Base-by-base conservation (phyloP, 306 rosid genomes). In the Cicer cuneatum region DNA sequence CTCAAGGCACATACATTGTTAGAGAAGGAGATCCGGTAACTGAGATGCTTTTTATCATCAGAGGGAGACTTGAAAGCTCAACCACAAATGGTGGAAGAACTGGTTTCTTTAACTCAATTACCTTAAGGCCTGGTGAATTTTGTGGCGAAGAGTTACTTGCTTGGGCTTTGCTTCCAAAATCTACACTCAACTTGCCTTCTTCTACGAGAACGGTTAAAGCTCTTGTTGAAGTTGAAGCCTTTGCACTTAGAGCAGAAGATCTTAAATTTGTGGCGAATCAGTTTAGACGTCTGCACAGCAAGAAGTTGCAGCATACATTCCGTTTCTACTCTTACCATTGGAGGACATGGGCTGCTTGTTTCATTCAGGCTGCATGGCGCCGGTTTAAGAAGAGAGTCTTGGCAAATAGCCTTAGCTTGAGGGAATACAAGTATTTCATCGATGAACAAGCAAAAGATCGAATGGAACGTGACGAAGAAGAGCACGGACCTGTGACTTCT, bases 311-410 rank as follows among this genome's bases (percentile, higher is more conserved):
- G 8, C 96, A 93, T 51, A 88, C 98, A 2, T 93, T 93, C 76
- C 91, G 97, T 21, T 91, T 89, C 88, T 93, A 91, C 88, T 93
- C 98, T 12, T 38, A 91, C 78, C 98, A 91, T 18, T 93, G 98
- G 98, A 90, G 96, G 69, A 93, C 98, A 8, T 91, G 98, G 98
- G 97, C 92, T 6, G 88, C 96, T 11, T 93, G 98, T 81, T 88
- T 91, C 89, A 87, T 93, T 74, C 97, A 93, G 79, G 91, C 77
- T 10, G 94, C 92, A 0, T 93, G 98, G 98, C 93, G 86, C 48
- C 85, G 94, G 21, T 75, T 71, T 86, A 88, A 87, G 83, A 91
- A 89, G 82, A 72, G 91, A 67, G 51, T 39, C 58, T 16, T 88
- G 19, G 90, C 90, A 6, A 82, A 77, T 81, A 83, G 77, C 45